Evolutionary conservation across 441 rosid species (phyloP), one percentile per base, ranked within the genome.

Genomic region (Euphorbia celastroides): DNA sequence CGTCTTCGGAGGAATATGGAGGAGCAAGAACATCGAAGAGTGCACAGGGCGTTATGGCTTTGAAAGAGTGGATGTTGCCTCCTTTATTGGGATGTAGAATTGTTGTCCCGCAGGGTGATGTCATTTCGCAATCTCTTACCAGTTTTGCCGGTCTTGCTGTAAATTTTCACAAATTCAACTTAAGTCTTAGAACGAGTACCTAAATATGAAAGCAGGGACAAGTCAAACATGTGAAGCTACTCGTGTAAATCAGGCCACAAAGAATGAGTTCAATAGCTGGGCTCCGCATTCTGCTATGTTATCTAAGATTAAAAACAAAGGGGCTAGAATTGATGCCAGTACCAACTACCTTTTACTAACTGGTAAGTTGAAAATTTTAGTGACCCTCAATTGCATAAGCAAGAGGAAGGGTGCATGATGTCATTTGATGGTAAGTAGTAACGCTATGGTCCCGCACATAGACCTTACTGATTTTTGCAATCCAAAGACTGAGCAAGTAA

Each of bases 21-120:
- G 79, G 82, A 28, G 78, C 69, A 41, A 82, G 84, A 64, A 76
- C 72, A 57, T 82, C 84, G 20, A 80, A 76, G 63, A 78, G 73
- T 20, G 86, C 86, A 67, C 84, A 76, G 2, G 84, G 84, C 26
- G 79, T 72, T 59, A 73, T 13, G 23, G 84, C 86, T 65, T 75
- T 80, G 65, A 78, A 82, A 64, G 74, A 61, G 71, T 78, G 86
- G 36, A 82, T 74, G 64, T 83, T 81, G 72, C 88, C 85, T 5
- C 85, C 83, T 27, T 66, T 72, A 14, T 69, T 74, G 28, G 86
- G 86, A 60, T 77, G 70, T 56, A 84, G 77, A 74, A 75, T 57
- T 23, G 86, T 78, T 4, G 86, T 58, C 1, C 75, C 75, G 69
- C 76, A 78, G 5, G 86, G 81, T 20, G 83, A 72, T 14, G 59